These are phyloP conservation scores for Prinsepia uniflora DNA, from an alignment of 306 rosid species.

Conservation along the genomic window DNA sequence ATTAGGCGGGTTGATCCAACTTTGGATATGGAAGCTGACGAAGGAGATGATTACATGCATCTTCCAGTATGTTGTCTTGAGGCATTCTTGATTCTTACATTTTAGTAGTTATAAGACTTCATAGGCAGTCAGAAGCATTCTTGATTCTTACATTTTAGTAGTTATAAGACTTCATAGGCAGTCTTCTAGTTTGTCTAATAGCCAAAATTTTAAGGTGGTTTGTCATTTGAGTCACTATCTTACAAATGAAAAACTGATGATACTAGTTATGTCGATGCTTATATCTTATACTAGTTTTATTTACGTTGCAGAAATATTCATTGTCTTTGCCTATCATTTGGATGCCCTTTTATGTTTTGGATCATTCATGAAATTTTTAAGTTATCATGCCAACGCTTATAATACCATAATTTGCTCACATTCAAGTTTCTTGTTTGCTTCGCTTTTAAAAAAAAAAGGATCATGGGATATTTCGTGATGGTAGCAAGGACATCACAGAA, in stretches of 20 bases:
- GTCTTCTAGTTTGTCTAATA: neutral
- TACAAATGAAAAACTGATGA: neutral
- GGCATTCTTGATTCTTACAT: constrained; percentile 31
- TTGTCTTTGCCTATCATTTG: neutral
- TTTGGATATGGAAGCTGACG: constrained; percentile 96
- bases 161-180: neutral
- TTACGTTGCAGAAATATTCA: neutral
- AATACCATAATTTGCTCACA: neutral
- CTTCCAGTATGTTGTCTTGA: constrained; percentile 75
- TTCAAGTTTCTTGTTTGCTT: constrained; percentile 18
- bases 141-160: constrained; percentile 24
- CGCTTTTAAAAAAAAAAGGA: constrained; percentile 50
- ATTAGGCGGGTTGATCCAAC: constrained; percentile 91
- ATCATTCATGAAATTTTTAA: neutral
- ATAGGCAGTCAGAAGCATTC: too few species aligned
- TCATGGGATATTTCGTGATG: constrained; percentile 96
- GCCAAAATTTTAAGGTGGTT: neutral
- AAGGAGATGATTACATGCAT: constrained; percentile 94
- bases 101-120: neutral
- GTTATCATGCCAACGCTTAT: neutral
- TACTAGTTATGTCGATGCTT: too few species aligned
- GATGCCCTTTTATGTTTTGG: neutral
- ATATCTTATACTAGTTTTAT: too few species aligned
- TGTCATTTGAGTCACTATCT: neutral
- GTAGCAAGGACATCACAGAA: constrained; percentile 73